Base-by-base conservation (phyloP, 139 green algal genomes). In the Trebouxia sp. region DNA sequence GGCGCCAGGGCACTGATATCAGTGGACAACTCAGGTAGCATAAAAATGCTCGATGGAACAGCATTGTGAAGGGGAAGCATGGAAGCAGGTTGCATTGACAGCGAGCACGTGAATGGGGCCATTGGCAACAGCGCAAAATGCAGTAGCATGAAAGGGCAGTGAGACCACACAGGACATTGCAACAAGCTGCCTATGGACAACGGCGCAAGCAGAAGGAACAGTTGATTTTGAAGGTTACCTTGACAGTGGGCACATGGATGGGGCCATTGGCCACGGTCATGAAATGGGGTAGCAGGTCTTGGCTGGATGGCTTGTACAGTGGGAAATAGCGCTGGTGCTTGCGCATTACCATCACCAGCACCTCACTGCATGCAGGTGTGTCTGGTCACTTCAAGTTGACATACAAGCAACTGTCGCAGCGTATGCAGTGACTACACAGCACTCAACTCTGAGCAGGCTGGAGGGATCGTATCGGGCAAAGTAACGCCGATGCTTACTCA, bases 291-390 rank as follows among this genome's bases (percentile, higher is more conserved):
- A 98, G 84, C 58, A 99, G 91, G 32, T 86, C 79, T 6, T 88
- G 77, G 35, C 30, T 69, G 15, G 12, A 78, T 15, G 70, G 42
- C 43, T 90, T 62, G 78, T 94, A 91, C 15, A 99, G 91, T 0
- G 96, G 96, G 89, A 99, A 99, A 87, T 99, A 99, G 58, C 97
- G 91, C 93, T 99, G 97, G 87, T 99, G 96, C 93, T 99, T 99
- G 67, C 90, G 90, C 97, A 99, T 99, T 28, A 98, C 95, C 89
- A 95, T 99, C 22, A 98, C 93, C 38, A 99, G 88, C 69, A 99
- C 92, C 79, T 98, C 97, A 50, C 89, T 94, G 84, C 74, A 80
- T 37, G 22, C n/a, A 39, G 69, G n/a, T n/a, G n/a, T 56, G n/a
- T 20, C 42, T 4, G 58, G n/a, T 38, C 62, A 72, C 20, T 72